These are phyloP conservation scores for Penicillium desertorum DNA, from an alignment of 495 filamentous ascomycete species.

Conservation along the genomic window DNA sequence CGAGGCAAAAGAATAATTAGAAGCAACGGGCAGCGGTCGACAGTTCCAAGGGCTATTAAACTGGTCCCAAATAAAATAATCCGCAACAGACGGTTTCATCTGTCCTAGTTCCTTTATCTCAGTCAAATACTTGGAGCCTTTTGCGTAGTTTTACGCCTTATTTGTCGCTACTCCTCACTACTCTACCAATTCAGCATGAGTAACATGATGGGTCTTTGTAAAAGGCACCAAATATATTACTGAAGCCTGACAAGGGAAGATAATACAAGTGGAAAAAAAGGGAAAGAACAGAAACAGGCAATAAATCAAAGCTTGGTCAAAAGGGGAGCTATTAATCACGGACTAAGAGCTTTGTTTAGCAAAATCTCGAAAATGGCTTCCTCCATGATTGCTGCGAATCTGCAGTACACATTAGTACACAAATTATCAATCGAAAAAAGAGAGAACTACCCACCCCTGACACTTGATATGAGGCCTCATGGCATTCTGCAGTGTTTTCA, in stretches of 20 bases:
- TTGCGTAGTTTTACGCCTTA: not conserved
- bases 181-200: too few species aligned
- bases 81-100: too few species aligned
- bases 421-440: not conserved
- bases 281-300: not conserved
- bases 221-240: too few species aligned
- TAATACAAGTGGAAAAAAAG: not conserved
- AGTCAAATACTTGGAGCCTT: not conserved
- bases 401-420: not conserved
- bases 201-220: too few species aligned
- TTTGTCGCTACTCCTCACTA: not conserved
- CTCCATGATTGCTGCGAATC: constrained; percentile 19
- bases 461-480: constrained; percentile 22
- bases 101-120: not conserved
- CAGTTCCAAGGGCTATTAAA: too few species aligned
- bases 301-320: not conserved
- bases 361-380: constrained; percentile 17
- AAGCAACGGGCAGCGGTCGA: not conserved
- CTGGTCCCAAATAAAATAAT: too few species aligned
- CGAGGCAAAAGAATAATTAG: not conserved
- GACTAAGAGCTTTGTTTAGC: not conserved
- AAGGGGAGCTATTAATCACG: not conserved
- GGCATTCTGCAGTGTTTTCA: constrained; percentile 12
- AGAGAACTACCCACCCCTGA: constrained; percentile 15
- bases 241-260: not conserved